Percentiles rank a stretch among this genome's conserved stretches.
phyloP scores from a whole-genome alignment of 352 stramenopile genomes.

The Phytophthora sansomeana region DNA sequence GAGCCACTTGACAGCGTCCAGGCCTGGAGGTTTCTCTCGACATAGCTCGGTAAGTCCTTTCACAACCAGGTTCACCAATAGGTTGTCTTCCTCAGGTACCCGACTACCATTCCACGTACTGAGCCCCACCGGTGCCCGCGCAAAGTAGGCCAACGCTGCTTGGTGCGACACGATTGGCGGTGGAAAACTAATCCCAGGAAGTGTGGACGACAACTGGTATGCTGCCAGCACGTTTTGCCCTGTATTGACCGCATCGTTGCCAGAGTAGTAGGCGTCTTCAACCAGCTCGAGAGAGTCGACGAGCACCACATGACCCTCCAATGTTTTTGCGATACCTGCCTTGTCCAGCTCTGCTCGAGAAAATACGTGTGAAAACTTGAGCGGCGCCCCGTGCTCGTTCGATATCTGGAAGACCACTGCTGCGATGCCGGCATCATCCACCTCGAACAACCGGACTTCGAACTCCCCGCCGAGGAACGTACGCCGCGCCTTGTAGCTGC shows the following conservation, averaged over 20 bases:
- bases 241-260: slow-evolving; percentile 44
- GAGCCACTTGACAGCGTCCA: slow-evolving; percentile 87
- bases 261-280: slow-evolving; percentile 72
- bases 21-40: slow-evolving; percentile 72
- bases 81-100: slow-evolving; percentile 41
- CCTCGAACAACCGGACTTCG: slow-evolving; percentile 77
- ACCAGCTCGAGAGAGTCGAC: slow-evolving; percentile 75
- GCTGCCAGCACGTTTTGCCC: slow-evolving; percentile 50
- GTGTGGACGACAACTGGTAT: slow-evolving; percentile 72
- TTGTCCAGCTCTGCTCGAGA: slow-evolving; percentile 52
- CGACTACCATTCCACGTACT: slow-evolving; percentile 55
- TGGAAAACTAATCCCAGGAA: slow-evolving; percentile 63
- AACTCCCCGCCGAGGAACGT: slow-evolving; percentile 71
- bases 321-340: slow-evolving; percentile 58
- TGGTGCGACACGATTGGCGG: slow-evolving; percentile 62
- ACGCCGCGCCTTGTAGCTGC: slow-evolving; percentile 68
- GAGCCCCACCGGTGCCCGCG: slow-evolving; percentile 59
- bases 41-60: slow-evolving; percentile 84
- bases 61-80: slow-evolving; percentile 74
- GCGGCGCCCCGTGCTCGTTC: slow-evolving; percentile 37
- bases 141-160: slow-evolving; percentile 70
- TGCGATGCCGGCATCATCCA: slow-evolving; percentile 71
- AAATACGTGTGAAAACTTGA: slow-evolving; percentile 78
- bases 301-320: slow-evolving; percentile 68
- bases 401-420: slow-evolving; percentile 59